These are phyloP conservation scores for Sphaerulina vaccinii DNA, from an alignment of 2,329 filamentous ascomycete genomes.

Conservation along the genomic window DNA sequence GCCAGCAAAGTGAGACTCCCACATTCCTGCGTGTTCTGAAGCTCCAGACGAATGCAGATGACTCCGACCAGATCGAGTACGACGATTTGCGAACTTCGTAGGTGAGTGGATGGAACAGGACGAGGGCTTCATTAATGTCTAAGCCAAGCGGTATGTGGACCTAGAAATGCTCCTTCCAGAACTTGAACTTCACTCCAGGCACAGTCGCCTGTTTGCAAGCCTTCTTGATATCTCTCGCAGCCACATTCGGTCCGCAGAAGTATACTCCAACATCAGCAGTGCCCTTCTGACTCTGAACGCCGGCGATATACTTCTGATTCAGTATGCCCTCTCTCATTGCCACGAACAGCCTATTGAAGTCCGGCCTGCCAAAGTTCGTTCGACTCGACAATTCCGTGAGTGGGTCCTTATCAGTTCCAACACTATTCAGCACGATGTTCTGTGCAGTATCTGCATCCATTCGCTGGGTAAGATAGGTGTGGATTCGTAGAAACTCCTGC, in stretches of 20 bases:
- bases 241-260: conserved; percentile 85
- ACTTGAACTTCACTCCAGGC: conserved; percentile 84
- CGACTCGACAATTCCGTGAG: conserved; percentile 85
- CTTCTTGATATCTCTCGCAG: conserved; percentile 79
- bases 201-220: conserved; percentile 72
- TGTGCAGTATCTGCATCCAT: conserved; percentile 89
- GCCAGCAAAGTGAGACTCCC: too few relatives aligned
- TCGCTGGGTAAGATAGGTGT: conserved; percentile 94
- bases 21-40: too few relatives aligned
- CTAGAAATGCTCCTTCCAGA: conserved; percentile 92
- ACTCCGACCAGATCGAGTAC: too few relatives aligned
- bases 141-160: too few relatives aligned
- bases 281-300: conserved; percentile 54
- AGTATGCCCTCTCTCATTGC: conserved; percentile 86
- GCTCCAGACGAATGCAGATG: too few relatives aligned
- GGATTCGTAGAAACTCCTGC: conserved; percentile 88
- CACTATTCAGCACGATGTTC: conserved; percentile 95
- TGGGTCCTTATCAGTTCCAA: conserved; percentile 83
- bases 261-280: conserved; percentile 92
- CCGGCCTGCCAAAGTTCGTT: conserved; percentile 92
- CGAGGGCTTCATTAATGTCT: too few relatives aligned
- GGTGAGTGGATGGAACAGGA: too few relatives aligned
- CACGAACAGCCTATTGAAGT: conserved; percentile 77
- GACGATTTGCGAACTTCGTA: too few relatives aligned
- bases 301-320: conserved; percentile 79